These are phyloP conservation scores for Myxozyma kluyveri DNA, from an alignment of 805 yeast genomes.

Conservation along the genomic window DNA sequence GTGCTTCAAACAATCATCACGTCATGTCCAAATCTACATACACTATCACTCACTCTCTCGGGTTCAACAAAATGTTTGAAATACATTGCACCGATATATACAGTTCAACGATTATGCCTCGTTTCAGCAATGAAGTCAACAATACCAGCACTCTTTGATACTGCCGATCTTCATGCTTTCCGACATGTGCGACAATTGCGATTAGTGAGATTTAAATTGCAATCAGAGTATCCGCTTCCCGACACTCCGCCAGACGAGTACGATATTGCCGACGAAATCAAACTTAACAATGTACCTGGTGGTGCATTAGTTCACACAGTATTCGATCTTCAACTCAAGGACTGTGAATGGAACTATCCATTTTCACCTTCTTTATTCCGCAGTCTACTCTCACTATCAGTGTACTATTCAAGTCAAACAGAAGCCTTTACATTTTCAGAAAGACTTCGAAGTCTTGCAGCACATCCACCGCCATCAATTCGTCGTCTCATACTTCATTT, in stretches of 20 bases:
- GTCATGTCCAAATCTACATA: slow-evolving; percentile 9
- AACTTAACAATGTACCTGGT: too few relatives aligned
- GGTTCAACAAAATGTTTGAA: slow-evolving; percentile 29
- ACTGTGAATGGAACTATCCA: slow-evolving; percentile 30
- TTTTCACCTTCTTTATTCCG: slow-evolving; percentile 21
- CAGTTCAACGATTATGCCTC: slow-evolving; percentile 8
- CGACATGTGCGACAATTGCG: slow-evolving; percentile 7
- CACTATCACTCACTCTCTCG: slow-evolving; percentile 17
- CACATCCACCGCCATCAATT: slow-evolving; percentile 20
- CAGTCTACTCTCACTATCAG: slow-evolving; percentile 9
- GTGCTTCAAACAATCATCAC: slow-evolving; percentile 12
- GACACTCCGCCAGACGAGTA: too few relatives aligned
- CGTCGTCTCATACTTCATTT: slow-evolving; percentile 12
- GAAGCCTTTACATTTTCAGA: slow-evolving; percentile 29
- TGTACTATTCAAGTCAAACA: slow-evolving; percentile 16
- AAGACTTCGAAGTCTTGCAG: slow-evolving; percentile 21
- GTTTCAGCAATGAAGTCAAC: slow-evolving; percentile 12
- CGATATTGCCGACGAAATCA: too few relatives aligned
- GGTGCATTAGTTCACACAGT: slow-evolving; percentile 14
- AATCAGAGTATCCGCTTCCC: slow-evolving; percentile 23
- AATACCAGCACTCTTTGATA: slow-evolving; percentile 19
- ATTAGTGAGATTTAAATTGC: slow-evolving; percentile 21
- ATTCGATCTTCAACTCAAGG: slow-evolving; percentile 9
- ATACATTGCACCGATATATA: slow-evolving; percentile 13
- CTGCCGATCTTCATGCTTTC: slow-evolving; percentile 22